Base-by-base conservation (phyloP, 495 filamentous ascomycete genomes). In the Trichoderma orchidacearum region DNA sequence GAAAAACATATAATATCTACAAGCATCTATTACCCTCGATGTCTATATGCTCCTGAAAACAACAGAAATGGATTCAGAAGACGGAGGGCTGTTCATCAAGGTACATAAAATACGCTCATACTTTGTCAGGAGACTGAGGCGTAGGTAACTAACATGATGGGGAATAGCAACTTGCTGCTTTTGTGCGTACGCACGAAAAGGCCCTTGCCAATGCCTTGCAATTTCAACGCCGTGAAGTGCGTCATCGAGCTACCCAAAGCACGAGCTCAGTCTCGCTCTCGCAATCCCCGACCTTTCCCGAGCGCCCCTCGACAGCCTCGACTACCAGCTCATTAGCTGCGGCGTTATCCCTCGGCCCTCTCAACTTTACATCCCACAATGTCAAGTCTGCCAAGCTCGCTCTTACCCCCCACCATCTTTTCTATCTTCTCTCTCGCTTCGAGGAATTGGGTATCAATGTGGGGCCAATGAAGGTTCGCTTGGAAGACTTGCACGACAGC, bases 101-200 rank as follows among this genome's bases (percentile, higher is more conserved):
- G 87, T 89, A 75, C 50, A 75, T 58, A 27, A 29, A 31, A 0
- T 12, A 9, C 23, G 36, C 34, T 56, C 3, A n/a, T 28, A 30
- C 11, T 18, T 9, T 53, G 32, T 35, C 32, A n/a, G 32, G n/a
- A n/a, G 32, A n/a, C 8, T 35, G n/a, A 35, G 15, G 21, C 5
- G 21, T 27, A n/a, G 41, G 21, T 48, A 48, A 48, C 41, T 27
- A n/a, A 36, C n/a, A 36, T 36, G 32, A 8, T 53, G 15, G 15
- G 11, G 23, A 41, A 56, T 60, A 96, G 91, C 93, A 93, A 74
- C 80, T 98, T 60, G 90, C 92, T 60, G 85, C 84, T 68, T 97
- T 95, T 72, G 90, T 98, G 67, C 88, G 92, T 56, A 95, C 90
- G 31, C 89, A 98, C 72, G 93, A 98, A 69, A 95, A 94, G 73